These are phyloP conservation scores for Penicillium carneum DNA, from an alignment of 2,329 filamentous ascomycete species.

Conservation along the genomic window DNA sequence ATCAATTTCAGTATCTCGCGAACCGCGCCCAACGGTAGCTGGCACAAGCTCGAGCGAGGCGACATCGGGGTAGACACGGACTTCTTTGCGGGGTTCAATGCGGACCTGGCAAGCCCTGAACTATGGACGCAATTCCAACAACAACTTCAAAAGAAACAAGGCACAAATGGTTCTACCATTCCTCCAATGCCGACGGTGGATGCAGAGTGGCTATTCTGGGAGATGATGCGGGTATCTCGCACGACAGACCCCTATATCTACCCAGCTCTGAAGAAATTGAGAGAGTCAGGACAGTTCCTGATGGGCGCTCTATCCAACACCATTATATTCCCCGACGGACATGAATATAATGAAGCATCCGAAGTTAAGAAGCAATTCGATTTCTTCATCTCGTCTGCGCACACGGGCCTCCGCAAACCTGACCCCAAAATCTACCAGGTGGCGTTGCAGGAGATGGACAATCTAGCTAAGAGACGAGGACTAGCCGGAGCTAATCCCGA, in stretches of 20 bases:
- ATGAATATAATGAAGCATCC: constrained; percentile 69
- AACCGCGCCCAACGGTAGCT: constrained; percentile 78
- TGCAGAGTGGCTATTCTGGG: constrained; percentile 80
- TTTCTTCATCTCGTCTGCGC: constrained; percentile 84
- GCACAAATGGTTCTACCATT: constrained; percentile 39
- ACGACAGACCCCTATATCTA: constrained; percentile 85
- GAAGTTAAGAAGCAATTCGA: constrained; percentile 77
- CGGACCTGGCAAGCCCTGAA: constrained; percentile 70
- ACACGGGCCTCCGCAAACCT: constrained; percentile 86
- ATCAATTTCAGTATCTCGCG: constrained; percentile 88
- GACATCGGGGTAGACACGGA: constrained; percentile 74
- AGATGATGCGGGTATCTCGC: constrained; percentile 82
- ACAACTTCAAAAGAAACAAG: constrained; percentile 42
- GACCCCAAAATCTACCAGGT: constrained; percentile 80
- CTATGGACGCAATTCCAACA: constrained; percentile 72
- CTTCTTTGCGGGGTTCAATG: constrained; percentile 79
- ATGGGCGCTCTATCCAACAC: constrained; percentile 90
- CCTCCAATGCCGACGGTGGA: constrained; percentile 77
- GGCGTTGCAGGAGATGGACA: constrained; percentile 71
- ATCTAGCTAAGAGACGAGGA: constrained; percentile 65
- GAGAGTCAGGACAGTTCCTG: constrained; percentile 69
- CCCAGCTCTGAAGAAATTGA: constrained; percentile 76
- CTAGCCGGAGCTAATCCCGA: constrained; percentile 64
- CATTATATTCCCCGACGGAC: constrained; percentile 78
- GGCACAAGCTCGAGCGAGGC: constrained; percentile 87